Conservation (phyloP, 129 eudicot genomes). For the Flaveria sonorensis region DNA sequence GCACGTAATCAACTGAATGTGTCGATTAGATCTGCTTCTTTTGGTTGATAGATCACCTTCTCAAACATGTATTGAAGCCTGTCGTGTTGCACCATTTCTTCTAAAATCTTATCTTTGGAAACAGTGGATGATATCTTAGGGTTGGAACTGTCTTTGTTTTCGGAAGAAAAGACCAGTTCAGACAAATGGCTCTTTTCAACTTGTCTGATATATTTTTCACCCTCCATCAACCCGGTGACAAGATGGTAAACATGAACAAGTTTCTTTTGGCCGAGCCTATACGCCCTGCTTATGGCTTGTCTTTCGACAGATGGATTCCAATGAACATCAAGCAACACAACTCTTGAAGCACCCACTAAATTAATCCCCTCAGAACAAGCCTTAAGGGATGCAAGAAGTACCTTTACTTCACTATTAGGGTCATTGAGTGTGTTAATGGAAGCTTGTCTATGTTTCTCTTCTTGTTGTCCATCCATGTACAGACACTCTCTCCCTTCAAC, state of each 20-base stretch:
- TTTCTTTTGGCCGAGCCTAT: slow-evolving; percentile 69
- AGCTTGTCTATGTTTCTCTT: slow-evolving; percentile 47
- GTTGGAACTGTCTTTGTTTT: slow-evolving; percentile 25
- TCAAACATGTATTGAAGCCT: slow-evolving; percentile 47
- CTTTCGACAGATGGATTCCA: slow-evolving; percentile 86
- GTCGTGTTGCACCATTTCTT: slow-evolving; percentile 50
- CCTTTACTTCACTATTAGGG: slow-evolving; percentile 47
- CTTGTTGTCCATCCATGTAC: slow-evolving; percentile 56
- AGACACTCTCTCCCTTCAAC: slow-evolving; percentile 51
- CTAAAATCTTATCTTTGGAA: slow-evolving; percentile 51
- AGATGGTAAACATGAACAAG: slow-evolving; percentile 63
- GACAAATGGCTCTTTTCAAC: slow-evolving; percentile 61
- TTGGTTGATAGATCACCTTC: slow-evolving; percentile 62
- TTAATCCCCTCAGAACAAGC: slow-evolving; percentile 78
- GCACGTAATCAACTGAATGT: slow-evolving; percentile 21
- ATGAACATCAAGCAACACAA: slow-evolving; percentile 70
- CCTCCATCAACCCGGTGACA: slow-evolving; percentile 55
- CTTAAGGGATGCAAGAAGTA: slow-evolving; percentile 63
- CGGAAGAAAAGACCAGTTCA: slow-evolving; percentile 60
- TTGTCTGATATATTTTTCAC: slow-evolving; percentile 56
- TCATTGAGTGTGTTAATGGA: slow-evolving; percentile 49
- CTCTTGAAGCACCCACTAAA: slow-evolving; percentile 77
- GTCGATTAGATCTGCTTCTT: slow-evolving; percentile 43
- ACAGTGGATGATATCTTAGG: slow-evolving; percentile 23
- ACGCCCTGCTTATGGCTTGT: slow-evolving; percentile 84